Base-by-base conservation (phyloP, 1,284 basidiomycete species). In the Pholiota adiposa region DNA sequence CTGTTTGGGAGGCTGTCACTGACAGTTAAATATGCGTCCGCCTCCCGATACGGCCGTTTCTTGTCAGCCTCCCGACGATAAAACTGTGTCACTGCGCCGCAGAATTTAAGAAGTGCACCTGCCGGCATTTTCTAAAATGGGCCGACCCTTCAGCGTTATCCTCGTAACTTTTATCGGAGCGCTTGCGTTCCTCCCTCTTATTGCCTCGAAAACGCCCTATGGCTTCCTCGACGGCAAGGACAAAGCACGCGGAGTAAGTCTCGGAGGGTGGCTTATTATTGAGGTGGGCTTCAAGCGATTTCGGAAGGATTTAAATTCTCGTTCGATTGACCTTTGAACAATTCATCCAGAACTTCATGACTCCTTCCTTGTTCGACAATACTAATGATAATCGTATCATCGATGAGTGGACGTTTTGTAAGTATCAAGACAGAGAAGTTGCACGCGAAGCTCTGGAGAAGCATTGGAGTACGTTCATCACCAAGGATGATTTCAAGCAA, bases 371-470 rank as follows among this genome's bases (percentile, higher is more conserved):
- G n/a, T 97, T 96, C 69, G 90, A 93, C 65, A 79, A 82, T 67
- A 93, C 92, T 0, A 86, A 75, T 1, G 89, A 93, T 71, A 62
- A 72, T 25, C 76, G 73, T 43, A 90, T 88, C 61, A 74, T 95
- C 60, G 94, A 96, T 73, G 93, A 97, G 73, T 97, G 84, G 79
- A 97, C 96, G 0, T 96, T 92, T 65, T 82, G 87, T 41, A 79
- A 86, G 68, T 82, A 83, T 61, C 87, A 92, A 67, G 72, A 83
- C 65, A 69, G 70, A 19, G 64, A 69, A 44, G 81, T 76, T 0
- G 90, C 89, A 0, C 69, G 70, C 18, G 65, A 70, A 27, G 74
- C 61, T 7, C 78, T 94, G 21, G 75, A 81, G 63, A 72, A 79
- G 21, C 94, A 96, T 72, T 94, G 93, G 90, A 77, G 89, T 61